These are phyloP conservation scores for Lipomyces spencermartinsiae DNA, from an alignment of 805 yeast genomes.

Conservation along the genomic window DNA sequence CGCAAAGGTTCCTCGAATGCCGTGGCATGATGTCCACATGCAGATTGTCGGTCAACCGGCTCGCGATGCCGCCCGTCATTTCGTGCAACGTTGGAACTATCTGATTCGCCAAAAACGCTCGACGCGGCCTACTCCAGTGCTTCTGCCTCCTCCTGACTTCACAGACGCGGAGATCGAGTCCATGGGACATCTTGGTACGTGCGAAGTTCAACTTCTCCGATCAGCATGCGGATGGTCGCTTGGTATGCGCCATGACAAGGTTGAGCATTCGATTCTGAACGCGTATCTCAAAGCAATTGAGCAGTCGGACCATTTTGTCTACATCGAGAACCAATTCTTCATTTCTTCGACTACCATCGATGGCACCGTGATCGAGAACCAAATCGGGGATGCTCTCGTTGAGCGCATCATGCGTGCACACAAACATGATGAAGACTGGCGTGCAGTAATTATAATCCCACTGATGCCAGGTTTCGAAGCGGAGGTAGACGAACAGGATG, in stretches of 20 bases:
- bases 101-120: constrained; percentile 92
- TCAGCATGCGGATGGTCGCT: constrained; percentile 94
- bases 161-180: constrained; percentile 70
- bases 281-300: constrained; percentile 92
- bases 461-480: constrained; percentile 97
- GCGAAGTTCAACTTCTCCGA: constrained; percentile 88
- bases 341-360: constrained; percentile 86
- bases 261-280: constrained; percentile 88
- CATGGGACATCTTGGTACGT: constrained; percentile 73
- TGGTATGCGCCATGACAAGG: constrained; percentile 68
- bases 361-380: constrained; percentile 81
- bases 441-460: constrained; percentile 89
- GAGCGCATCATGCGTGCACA: constrained; percentile 92
- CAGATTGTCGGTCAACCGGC: constrained; percentile 93
- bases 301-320: constrained; percentile 88
- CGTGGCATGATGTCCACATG: constrained; percentile 99
- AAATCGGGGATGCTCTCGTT: constrained; percentile 96
- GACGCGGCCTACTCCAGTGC: constrained; percentile 87
- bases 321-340: constrained; percentile 95
- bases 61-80: constrained; percentile 88
- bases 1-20: constrained; percentile 85
- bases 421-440: constrained; percentile 78
- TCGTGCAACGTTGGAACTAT: constrained; percentile 97
- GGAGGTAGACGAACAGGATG: constrained; percentile 90
- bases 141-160: constrained; percentile 91